Evolutionary conservation across 2,329 filamentous ascomycete genomes (phyloP), one percentile per base, ranked within the genome.

Genomic region (Bretziella fagacearum): DNA sequence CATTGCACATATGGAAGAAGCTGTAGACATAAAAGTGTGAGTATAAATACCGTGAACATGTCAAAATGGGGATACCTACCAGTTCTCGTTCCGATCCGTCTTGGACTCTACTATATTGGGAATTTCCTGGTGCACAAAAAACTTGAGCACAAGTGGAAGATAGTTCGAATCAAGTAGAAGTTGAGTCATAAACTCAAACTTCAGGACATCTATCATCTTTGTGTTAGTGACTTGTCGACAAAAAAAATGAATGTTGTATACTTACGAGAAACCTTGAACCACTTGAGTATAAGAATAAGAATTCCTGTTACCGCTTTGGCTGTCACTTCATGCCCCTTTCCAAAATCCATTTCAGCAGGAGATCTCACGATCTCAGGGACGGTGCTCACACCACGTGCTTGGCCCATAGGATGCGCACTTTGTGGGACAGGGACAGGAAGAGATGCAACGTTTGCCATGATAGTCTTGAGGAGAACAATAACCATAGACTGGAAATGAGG

Each of bases 121-220:
- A 29, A 95, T 78, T 53, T 98, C 93, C 60, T 95, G 87, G 57
- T 94, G 80, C 43, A 89, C 86, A 60, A 95, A 87, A 42, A 95
- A 75, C 64, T 96, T 96, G 26, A 98, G 66, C 20, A 94, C 81
- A 25, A 98, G 68, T 1, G 89, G 89, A 5, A 98, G 71, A 60
- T 95, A 98, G 60, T 94, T 96, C 3, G 85, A 91, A 62, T 98
- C 91, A 23, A 98, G 71, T 8, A 98, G 67, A 2, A 98, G 72
- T 58, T 98, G 91, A 0, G 86, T 89, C 57, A 98, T 67, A 57
- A 95, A 96, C 63, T 98, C 91, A 55, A 91, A 95, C 59, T 95
- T 94, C 53, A 98, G 67, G 23, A 96, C 74, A 59, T 98, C 85
- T 93, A 52, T 36, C 43, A 47, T 15, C 22, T 11, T 18, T 8